phyloP scores from a whole-genome alignment of 2,329 filamentous ascomycete genomes.

The Leptoxyphium fumago region DNA sequence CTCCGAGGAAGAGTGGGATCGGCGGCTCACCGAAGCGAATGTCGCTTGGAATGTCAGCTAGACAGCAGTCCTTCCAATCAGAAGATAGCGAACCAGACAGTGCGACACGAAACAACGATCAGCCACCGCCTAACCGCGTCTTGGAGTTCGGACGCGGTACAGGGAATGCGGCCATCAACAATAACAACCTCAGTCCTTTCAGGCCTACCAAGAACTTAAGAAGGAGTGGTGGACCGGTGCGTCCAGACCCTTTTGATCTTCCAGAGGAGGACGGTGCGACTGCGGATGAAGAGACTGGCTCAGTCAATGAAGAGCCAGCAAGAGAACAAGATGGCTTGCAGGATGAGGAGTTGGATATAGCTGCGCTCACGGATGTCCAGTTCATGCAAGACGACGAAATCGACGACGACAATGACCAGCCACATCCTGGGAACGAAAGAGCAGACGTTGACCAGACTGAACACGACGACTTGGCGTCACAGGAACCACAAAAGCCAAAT shows the following conservation, averaged over 20 bases:
- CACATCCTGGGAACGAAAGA: no score
- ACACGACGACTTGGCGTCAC: background rate
- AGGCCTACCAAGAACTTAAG: conserved; percentile 15
- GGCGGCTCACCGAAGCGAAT: conserved; percentile 45
- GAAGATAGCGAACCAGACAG: conserved; percentile 1
- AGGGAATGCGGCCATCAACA: conserved; percentile 4
- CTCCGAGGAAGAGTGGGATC: conserved; percentile 49
- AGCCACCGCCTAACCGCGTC: conserved; percentile 17
- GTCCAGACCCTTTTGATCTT: conserved; percentile 10
- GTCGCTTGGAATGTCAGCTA: conserved; percentile 40
- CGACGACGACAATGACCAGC: no score
- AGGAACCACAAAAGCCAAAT: background rate
- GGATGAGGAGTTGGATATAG: no score
- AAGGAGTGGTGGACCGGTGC: conserved; percentile 11
- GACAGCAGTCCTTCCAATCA: conserved; percentile 21
- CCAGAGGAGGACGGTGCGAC: conserved; percentile 7
- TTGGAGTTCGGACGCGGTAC: conserved; percentile 17
- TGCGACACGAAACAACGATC: conserved; percentile 4
- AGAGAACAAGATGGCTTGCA: no score
- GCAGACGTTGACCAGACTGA: no score
- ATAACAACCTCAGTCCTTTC: conserved; percentile 19
- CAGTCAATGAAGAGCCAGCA: no score
- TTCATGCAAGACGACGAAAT: no score
- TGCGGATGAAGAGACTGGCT: no score
- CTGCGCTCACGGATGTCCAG: no score